phyloP scores from a whole-genome alignment of 2,329 filamentous ascomycete genomes.

The Fusarium albosuccineum region DNA sequence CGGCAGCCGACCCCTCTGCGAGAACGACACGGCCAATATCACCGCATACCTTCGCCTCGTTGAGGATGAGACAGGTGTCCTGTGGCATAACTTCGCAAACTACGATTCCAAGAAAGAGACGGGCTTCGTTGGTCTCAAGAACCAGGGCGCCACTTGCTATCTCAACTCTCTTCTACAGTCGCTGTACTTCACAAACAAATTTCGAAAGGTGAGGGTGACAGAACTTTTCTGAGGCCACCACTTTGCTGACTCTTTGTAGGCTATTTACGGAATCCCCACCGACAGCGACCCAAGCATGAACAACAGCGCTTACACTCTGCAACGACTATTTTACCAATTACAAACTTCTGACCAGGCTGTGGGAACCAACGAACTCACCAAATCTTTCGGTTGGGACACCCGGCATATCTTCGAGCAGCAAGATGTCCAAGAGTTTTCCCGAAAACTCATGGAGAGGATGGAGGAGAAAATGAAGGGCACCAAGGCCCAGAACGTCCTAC shows the following conservation, averaged over 20 bases:
- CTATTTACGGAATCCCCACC: slow-evolving; percentile 97
- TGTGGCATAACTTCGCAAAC: slow-evolving; percentile 93
- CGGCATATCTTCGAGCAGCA: slow-evolving; percentile 99
- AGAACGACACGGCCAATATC: slow-evolving; percentile 82
- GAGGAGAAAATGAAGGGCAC: slow-evolving; percentile 99
- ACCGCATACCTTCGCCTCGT: slow-evolving; percentile 86
- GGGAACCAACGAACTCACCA: slow-evolving; percentile 91
- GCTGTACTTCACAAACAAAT: slow-evolving; percentile 89
- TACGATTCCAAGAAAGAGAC: slow-evolving; percentile 99
- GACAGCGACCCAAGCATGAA: slow-evolving; percentile 82
- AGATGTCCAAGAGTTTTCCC: slow-evolving; percentile 95
- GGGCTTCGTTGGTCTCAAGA: slow-evolving; percentile 95
- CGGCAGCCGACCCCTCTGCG: slow-evolving; percentile 76
- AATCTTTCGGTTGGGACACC: slow-evolving; percentile 98
- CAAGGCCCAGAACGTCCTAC: slow-evolving; percentile 86
- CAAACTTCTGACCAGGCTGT: slow-evolving; percentile 89
- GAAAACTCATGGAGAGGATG: slow-evolving; percentile 97
- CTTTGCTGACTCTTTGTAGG: slow-evolving; percentile 62
- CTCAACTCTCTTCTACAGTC: slow-evolving; percentile 88
- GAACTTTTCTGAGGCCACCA: neutral
- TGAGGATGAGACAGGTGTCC: slow-evolving; percentile 87
- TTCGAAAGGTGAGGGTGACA: slow-evolving; percentile 78
- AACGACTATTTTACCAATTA: slow-evolving; percentile 93
- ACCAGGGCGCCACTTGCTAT: slow-evolving; percentile 94
- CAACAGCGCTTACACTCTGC: slow-evolving; percentile 94